Base-by-base conservation (phyloP, 805 yeast species). In the Diddensiella caesifluorescens region DNA sequence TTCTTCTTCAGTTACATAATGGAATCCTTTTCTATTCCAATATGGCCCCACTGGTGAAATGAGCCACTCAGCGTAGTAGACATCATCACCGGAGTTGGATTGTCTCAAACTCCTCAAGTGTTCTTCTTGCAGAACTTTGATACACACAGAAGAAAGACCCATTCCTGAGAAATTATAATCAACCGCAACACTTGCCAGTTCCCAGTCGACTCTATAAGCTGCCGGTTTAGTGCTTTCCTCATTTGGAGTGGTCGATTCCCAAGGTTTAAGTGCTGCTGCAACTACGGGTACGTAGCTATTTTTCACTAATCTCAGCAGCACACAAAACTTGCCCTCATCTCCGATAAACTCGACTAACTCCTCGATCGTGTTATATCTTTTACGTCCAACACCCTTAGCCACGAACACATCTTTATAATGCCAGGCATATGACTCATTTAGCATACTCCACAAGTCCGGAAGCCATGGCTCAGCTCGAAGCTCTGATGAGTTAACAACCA, bases 11-110 rank as follows among this genome's bases (percentile, higher is more conserved):
- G 15, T 7, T 9, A 6, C 15, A 13, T n/a, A 29, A 7, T 29
- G 12, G 7, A n/a, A 19, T 19, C 32, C 15, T 29, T 7, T 13
- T 19, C 32, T n/a, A 19, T 9, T n/a, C 32, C 15, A n/a, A 7
- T 29, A 13, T 6, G 15, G 16, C 16, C 19, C 19, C 7, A n/a
- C 32, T n/a, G 32, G 19, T 6, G 32, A 13, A 13, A 29, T n/a
- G 32, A 29, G 12, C 32, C 32, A 29, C 16, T 29, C 32, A 7
- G 6, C 7, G 16, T n/a, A 29, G 32, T 29, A 13, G 32, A n/a
- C n/a, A n/a, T 13, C 15, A 19, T 7, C 15, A n/a, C 32, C 16
- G 32, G 7, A n/a, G 7, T 29, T 29, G 15, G 15, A 7, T 13
- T 13, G 9, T 19, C 15, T 13, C 32, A n/a, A 19, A 7, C 16